A percentile compares a stretch with the other conserved stretches of the same genome.
phyloP scores from a whole-genome alignment of 345 rosid genomes.

The Firmiana major region DNA sequence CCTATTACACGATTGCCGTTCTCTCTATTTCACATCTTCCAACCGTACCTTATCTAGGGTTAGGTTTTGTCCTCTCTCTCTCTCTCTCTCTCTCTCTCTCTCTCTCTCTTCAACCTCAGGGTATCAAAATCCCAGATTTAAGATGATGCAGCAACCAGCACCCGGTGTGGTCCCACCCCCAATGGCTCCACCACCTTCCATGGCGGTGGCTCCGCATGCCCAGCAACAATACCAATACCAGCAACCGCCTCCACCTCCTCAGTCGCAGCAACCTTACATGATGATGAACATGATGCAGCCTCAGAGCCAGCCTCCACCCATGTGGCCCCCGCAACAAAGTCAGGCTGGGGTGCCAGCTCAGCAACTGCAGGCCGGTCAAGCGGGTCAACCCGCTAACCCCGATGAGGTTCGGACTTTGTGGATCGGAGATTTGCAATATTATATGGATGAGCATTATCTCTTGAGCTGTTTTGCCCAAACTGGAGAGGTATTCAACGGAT shows the following conservation, averaged over 20 bases:
- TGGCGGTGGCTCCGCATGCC: constrained; percentile 28
- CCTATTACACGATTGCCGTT: background rate
- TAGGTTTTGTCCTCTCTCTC: constrained; percentile 24
- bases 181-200: constrained; percentile 28
- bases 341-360: constrained; percentile 19
- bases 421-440: constrained; percentile 94
- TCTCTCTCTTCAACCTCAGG: background rate
- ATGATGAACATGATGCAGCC: constrained; percentile 44
- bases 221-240: constrained; percentile 48
- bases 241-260: constrained; percentile 37
- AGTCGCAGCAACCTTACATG: constrained; percentile 45
- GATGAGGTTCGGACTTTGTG: constrained; percentile 92
- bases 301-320: constrained; percentile 39
- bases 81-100: background rate
- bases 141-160: constrained; percentile 68
- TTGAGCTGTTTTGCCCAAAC: constrained; percentile 53
- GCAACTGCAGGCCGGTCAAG: constrained; percentile 32
- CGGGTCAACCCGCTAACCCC: constrained; percentile 37
- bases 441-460: constrained; percentile 88
- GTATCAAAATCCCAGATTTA: background rate
- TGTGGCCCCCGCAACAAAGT: constrained; percentile 51
- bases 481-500: constrained; percentile 46
- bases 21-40: background rate
- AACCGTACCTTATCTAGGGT: constrained; percentile 27
- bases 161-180: constrained; percentile 34